These are phyloP conservation scores for Diaporthe helianthi DNA, from an alignment of 2,329 filamentous ascomycete genomes.

Conservation along the genomic window DNA sequence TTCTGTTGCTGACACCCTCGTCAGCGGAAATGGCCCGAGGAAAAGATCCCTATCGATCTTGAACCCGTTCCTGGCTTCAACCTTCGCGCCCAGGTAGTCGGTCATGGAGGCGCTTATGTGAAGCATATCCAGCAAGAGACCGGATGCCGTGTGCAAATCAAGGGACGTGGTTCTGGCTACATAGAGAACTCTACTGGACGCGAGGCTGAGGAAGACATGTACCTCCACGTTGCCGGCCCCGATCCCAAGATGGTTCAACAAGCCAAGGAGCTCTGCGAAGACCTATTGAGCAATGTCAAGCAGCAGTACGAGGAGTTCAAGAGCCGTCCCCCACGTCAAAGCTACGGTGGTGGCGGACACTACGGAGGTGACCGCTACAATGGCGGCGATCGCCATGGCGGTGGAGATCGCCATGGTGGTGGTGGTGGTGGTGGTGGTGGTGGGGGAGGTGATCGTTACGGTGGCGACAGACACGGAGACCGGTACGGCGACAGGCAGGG, in stretches of 20 bases:
- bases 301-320: conserved; percentile 93
- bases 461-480: conserved; percentile 44
- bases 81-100: conserved; percentile 92
- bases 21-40: conserved; percentile 96
- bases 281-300: conserved; percentile 85
- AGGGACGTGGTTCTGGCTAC: conserved; percentile 93
- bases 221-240: conserved; percentile 93
- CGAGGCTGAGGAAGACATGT: conserved; percentile 97
- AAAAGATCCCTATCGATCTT: conserved; percentile 88
- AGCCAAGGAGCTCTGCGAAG: conserved; percentile 87
- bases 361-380: conserved; percentile 49
- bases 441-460: conserved; percentile 47
- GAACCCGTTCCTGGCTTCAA: conserved; percentile 96
- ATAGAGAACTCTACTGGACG: conserved; percentile 86
- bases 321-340: conserved; percentile 73
- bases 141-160: conserved; percentile 95
- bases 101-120: conserved; percentile 91
- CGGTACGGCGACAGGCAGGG: conserved; percentile 42
- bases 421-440: conserved; percentile 48
- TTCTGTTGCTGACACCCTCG: conserved; percentile 40
- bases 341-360: conserved; percentile 55
- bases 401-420: conserved; percentile 46
- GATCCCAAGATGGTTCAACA: conserved; percentile 85
- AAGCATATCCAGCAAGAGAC: conserved; percentile 98
- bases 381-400: conserved; percentile 46